A percentile compares a stretch with the other conserved stretches of the same genome.
Conservation (phyloP, 1,284 basidiomycete species). For the Malassezia vespertilionis region DNA sequence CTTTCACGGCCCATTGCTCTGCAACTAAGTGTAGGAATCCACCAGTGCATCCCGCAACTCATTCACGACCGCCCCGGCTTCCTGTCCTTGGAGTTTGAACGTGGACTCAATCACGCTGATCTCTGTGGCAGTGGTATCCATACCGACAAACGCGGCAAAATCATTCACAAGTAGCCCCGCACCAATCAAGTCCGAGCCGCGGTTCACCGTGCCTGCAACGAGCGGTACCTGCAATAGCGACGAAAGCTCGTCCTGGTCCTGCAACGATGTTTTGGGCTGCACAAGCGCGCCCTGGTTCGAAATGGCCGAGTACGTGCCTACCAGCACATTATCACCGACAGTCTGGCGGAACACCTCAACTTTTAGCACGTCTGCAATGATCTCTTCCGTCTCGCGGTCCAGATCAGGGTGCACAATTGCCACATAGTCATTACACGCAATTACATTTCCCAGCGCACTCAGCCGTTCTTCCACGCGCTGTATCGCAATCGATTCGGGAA, state of each 20-base stretch:
- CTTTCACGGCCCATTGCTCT: neutral
- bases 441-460: conserved; percentile 92
- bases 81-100: conserved; percentile 55
- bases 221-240: conserved; percentile 87
- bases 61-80: conserved; percentile 32
- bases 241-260: conserved; percentile 94
- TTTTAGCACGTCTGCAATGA: conserved; percentile 96
- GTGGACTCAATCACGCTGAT: conserved; percentile 94
- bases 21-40: conserved; percentile 40
- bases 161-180: conserved; percentile 97
- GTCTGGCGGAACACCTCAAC: conserved; percentile 99
- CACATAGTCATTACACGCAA: conserved; percentile 72
- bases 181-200: conserved; percentile 93
- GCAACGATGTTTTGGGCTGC: conserved; percentile 89
- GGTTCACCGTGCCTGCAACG: conserved; percentile 94
- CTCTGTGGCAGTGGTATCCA: conserved; percentile 76
- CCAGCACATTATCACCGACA: conserved; percentile 83
- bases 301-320: conserved; percentile 87
- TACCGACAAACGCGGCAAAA: conserved; percentile 74
- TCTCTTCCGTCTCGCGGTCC: conserved; percentile 97
- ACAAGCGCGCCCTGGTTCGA: conserved; percentile 94
- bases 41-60: conserved; percentile 44
- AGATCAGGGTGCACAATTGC: conserved; percentile 62
- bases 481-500: conserved; percentile 80
- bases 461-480: conserved; percentile 94